These are phyloP conservation scores for Cinnamomum micranthum DNA, from an alignment of 164 flowering plant genomes.

Conservation along the genomic window DNA sequence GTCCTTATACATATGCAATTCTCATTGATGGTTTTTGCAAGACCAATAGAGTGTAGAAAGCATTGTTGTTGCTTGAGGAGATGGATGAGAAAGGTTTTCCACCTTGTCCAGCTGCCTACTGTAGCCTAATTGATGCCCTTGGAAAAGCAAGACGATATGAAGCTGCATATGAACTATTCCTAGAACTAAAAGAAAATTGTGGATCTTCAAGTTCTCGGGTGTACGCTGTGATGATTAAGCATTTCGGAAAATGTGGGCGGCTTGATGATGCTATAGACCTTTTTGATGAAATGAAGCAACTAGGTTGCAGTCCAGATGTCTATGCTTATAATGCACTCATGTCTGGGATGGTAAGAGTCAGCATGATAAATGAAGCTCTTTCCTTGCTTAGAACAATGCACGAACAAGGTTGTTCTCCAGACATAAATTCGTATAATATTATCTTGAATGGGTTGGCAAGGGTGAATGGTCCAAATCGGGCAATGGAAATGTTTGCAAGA, in stretches of 20 bases:
- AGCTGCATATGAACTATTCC: slow-evolving; percentile 87
- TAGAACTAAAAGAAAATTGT: slow-evolving; percentile 83
- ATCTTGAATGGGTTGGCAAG: slow-evolving; percentile 78
- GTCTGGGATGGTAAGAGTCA: slow-evolving; percentile 89
- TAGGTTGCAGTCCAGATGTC: slow-evolving; percentile 80
- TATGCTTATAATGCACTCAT: slow-evolving; percentile 90
- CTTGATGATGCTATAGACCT: slow-evolving; percentile 72
- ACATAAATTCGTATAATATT: slow-evolving; percentile 82
- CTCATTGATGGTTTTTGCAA: slow-evolving; percentile 94
- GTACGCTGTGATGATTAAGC: slow-evolving; percentile 95
- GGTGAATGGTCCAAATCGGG: slow-evolving; percentile 67
- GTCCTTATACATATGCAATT: slow-evolving; percentile 81
- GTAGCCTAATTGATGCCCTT: slow-evolving; percentile 81
- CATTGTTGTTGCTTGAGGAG: slow-evolving; percentile 81
- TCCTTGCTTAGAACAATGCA: slow-evolving; percentile 75
- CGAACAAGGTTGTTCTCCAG: slow-evolving; percentile 72
- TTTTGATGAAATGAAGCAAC: slow-evolving; percentile 78
- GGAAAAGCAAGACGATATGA: slow-evolving; percentile 85
- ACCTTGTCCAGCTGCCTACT: slow-evolving; percentile 93
- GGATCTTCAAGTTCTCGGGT: slow-evolving; percentile 79
- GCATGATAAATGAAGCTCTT: slow-evolving; percentile 82
- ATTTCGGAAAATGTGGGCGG: slow-evolving; percentile 84
- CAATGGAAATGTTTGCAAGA: slow-evolving; percentile 69
- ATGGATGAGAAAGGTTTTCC: slow-evolving; percentile 98
- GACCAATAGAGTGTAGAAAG: slow-evolving; percentile 81